Base-by-base conservation (phyloP, 257 asterid species). In the Cruciata laevipes region DNA sequence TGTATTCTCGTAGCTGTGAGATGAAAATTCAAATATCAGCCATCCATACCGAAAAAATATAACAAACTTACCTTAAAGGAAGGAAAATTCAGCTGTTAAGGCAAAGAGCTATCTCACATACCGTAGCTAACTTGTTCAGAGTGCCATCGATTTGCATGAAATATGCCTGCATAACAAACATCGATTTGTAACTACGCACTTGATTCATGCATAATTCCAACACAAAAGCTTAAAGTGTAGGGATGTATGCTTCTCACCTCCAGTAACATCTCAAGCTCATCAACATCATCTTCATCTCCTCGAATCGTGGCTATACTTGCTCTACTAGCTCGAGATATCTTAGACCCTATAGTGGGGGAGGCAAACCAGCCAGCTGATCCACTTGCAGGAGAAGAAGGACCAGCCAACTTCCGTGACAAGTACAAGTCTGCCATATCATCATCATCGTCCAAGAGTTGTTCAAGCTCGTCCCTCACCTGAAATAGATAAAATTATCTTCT, bases 391-490 rank as follows among this genome's bases (percentile, higher is more conserved):
- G 97, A 78, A 70, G 79, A 83, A 69, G 86, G 74, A 58, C 91
- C 83, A 7, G 83, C 87, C 65, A 83, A 68, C 78, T 93, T 93
- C 71, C 98, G 82, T 4, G 98, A 85, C 78, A 93, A 80, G 83
- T 93, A 93, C 61, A 93, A 95, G 76, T 93, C 97, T 0, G 96
- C 94, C 98, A 93, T 93, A 63, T 93, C 98, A 73, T 90, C 98
- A 63, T 93, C 98, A 27, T 93, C 97, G 61, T 90, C 98, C 85
- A 93, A 78, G 72, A 93, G 96, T 78, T 88, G 98, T 79, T 93
- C 98, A 51, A 93, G 86, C 84, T 93, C 98, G 72, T 93, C 98
- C 60, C 98, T 78, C 67, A 93, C 97, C 98, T 92, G 85, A 73
- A 80, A 33, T 30, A 61, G 62, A 70, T 63, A 70, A 64, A 71